These are phyloP conservation scores for Rhodomyrtus tomentosa DNA, from an alignment of 345 rosid genomes.

Conservation along the genomic window DNA sequence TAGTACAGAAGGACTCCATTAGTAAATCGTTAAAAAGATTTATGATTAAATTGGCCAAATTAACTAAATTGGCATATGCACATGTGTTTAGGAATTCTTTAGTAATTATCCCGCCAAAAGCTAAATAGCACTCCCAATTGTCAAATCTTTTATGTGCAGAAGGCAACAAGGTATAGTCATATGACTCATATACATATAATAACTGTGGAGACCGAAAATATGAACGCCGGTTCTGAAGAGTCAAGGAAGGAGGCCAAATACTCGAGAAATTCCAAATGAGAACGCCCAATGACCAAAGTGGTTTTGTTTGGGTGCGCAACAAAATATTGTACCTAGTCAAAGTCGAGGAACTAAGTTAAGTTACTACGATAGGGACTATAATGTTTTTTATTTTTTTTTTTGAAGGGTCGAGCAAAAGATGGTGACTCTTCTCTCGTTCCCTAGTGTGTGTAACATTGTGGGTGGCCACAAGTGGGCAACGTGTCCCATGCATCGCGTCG, in stretches of 20 bases:
- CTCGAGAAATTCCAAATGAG: not conserved
- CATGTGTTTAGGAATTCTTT: not conserved
- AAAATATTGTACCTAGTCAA: not conserved
- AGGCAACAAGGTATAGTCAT: not conserved
- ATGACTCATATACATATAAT: not conserved
- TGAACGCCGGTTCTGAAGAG: not conserved
- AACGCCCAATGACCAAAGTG: not conserved
- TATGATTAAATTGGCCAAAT: not conserved
- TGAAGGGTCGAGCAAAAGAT: not conserved
- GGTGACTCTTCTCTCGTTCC: not conserved
- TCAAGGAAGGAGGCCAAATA: not conserved
- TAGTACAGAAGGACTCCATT: too few species aligned
- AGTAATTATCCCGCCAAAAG: not conserved
- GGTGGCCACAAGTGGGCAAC: not conserved
- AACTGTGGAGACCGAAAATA: not conserved
- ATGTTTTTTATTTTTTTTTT: not conserved
- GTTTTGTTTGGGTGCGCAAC: not conserved
- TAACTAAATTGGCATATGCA: not conserved
- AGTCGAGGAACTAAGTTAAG: not conserved
- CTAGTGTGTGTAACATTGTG: not conserved
- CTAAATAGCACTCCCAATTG: not conserved
- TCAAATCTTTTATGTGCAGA: not conserved
- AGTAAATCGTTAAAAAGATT: not conserved
- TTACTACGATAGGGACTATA: not conserved
- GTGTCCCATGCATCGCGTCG: not conserved